Base-by-base conservation (phyloP, 768 basidiomycete species). In the Tylopilus subfusipes region DNA sequence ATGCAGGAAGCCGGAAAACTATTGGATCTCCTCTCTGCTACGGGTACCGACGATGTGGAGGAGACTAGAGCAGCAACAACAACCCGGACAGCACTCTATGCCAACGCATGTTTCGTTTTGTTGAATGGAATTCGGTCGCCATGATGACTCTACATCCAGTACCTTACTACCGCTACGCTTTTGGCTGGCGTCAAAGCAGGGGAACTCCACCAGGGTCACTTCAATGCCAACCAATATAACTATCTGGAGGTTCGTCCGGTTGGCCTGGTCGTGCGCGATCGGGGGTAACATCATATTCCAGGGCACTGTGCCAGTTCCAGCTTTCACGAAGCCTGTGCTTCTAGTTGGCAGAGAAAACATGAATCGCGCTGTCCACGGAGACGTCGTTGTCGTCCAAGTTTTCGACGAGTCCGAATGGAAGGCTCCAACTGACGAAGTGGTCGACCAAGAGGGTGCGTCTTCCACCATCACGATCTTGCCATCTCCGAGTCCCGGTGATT, bases 331-430 rank as follows among this genome's bases (percentile, higher is more conserved):
- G 65, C 86, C 91, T 0, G 78, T 98, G 10, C 78, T 98, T 2
- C 76, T 99, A 5, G 79, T 91, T 29, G 95, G 95, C 0, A 79
- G 94, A 27, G 88, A 94, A 70, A 86, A 93, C 57, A 97, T 98
- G 90, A 99, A 99, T 67, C 84, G 97, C 18, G 86, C 94, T 0
- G 90, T 98, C 11, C 81, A 96, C 31, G 95, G 97, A 2, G 97
- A 99, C 63, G 73, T 96, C 13, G 95, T 99, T 0, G 93, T 85
- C 0, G 84, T 99, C 11, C 86, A 98, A 68, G 75, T 99, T 0
- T 89, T 98, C 57, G 79, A 85, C 11, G 84, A 94, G 71, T 80
- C 74, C 3, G 88, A 98, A 60, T 99, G 97, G 97, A 93, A 88
- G 68, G 86, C 92, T 1, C 88, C 93, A 7, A 85, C 84, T 2